Evolutionary conservation across 2,329 filamentous ascomycete genomes (phyloP), one percentile per base, ranked within the genome.

Genomic region (Aspergillus brasiliensis): DNA sequence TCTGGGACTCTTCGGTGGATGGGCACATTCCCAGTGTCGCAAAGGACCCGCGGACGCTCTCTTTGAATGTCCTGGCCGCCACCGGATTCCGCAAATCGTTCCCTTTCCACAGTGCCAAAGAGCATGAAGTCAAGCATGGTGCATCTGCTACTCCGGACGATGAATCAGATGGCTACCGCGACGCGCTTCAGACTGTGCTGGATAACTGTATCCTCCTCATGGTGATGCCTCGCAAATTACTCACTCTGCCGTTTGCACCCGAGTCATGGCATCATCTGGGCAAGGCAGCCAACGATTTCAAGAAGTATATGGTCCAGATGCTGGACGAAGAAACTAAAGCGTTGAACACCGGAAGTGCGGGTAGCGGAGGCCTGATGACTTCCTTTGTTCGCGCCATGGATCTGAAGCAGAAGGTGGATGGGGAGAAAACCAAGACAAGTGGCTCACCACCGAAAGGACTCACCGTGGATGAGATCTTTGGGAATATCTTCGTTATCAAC

Each of bases 321-420:
- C 27, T 59, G 21, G 34, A 59, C 19, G 51, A 55, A 8, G 57
- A 59, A 37, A 49, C 19, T 7, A 19, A 31, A 11, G 44, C 51
- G 1, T 51, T 55, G 25, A 55, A 55, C 10, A 7, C 23, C 13
- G 57, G 57, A 5, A 31, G 42, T 0, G 8, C 51, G 7, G 57
- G 51, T 5, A 40, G 28, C 8, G 46, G 57, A 2, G 51, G 42
- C 23, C 11, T 59, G 1, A 59, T 59, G 57, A 55, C 57, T 3
- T 59, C 57, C 1, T 59, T 59, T 17, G 57, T 59, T 11, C 57
- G 51, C 19, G 57, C 51, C 27, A 58, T 58, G 57, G 51, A 58
- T 27, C 51, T 54, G n/a, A 54, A 54, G 19, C 57, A 54, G 31
- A 44, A 56, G 21, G 34, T 48, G 7, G 44, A 51, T n/a, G 34